These are phyloP conservation scores for Tetracentron sinense DNA, from an alignment of 164 flowering plant species.

Conservation along the genomic window DNA sequence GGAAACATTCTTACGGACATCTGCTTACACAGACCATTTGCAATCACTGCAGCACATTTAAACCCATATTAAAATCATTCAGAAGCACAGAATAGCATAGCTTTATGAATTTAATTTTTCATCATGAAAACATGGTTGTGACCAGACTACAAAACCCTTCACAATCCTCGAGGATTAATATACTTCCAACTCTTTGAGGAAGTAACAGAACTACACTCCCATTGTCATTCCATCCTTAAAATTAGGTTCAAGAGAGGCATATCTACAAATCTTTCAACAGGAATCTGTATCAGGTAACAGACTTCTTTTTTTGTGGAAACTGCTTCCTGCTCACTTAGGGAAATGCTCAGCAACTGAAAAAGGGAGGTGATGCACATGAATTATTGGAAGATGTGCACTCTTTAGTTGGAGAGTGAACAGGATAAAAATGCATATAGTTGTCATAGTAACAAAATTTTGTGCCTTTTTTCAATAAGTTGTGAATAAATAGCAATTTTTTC, in stretches of 20 bases:
- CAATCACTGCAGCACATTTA: conserved; percentile 56
- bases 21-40: conserved; percentile 53
- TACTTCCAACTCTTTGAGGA: too few species aligned
- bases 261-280: too few species aligned
- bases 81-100: not conserved
- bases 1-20: conserved; percentile 62
- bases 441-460: not conserved
- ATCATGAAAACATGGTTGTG: not conserved
- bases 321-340: not conserved
- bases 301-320: not conserved
- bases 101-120: not conserved
- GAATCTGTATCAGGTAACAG: not conserved
- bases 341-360: not conserved
- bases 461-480: not conserved
- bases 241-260: too few species aligned
- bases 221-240: too few species aligned
- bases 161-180: too few species aligned
- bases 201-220: too few species aligned
- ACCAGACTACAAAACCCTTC: not conserved
- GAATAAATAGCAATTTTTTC: too few species aligned
- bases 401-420: too few species aligned
- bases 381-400: not conserved
- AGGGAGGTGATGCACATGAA: not conserved
- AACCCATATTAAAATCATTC: not conserved
- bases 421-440: not conserved